Evolutionary conservation across 2,329 filamentous ascomycete genomes (phyloP), one percentile per base, ranked within the genome.

Genomic region (Clonostachys byssicola): DNA sequence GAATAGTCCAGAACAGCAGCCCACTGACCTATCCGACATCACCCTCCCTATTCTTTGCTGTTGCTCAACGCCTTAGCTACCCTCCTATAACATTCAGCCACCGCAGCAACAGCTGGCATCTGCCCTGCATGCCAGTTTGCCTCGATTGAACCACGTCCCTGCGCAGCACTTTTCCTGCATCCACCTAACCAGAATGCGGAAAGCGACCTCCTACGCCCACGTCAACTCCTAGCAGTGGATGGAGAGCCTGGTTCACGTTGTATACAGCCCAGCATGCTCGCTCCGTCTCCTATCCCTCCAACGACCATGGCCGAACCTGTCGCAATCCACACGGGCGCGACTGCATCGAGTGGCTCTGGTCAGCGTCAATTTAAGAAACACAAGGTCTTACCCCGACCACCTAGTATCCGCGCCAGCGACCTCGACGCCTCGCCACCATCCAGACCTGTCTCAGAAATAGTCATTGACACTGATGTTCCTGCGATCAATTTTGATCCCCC

Each of bases 361-460:
- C 64, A 67, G 44, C 63, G 63, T 49, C 68, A 67, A 51, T 74
- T 75, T 60, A 74, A 68, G 54, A 74, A 64, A 53, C 72, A 74
- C 60, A 74, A 74, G 59, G 53, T 63, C 43, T 56, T 75, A 20
- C 72, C 72, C 50, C 64, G 57, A 45, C 66, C 66, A 40, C 59
- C 49, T 12, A 55, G 52, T 47, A 57, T 62, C 39, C 56, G 54
- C 45, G 47, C 51, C 4, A 49, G 52, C 39, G 57, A 60, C 44
- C 49, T 46, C 17, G 43, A 46, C 39, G 34, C 42, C 51, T 51
- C 56, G 52, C 49, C 59, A 52, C 53, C 56, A 46, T 53, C 49
- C 46, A 40, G 51, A 52, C 47, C 52, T 45, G 51, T 47, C 53
- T 47, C 45, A 48, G 51, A 59, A 41, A 52, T 62, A 13, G 53